Percentiles rank a stretch among this genome's conserved stretches.
phyloP scores from a whole-genome alignment of 495 filamentous ascomycete species.

The Xylaria sp. region DNA sequence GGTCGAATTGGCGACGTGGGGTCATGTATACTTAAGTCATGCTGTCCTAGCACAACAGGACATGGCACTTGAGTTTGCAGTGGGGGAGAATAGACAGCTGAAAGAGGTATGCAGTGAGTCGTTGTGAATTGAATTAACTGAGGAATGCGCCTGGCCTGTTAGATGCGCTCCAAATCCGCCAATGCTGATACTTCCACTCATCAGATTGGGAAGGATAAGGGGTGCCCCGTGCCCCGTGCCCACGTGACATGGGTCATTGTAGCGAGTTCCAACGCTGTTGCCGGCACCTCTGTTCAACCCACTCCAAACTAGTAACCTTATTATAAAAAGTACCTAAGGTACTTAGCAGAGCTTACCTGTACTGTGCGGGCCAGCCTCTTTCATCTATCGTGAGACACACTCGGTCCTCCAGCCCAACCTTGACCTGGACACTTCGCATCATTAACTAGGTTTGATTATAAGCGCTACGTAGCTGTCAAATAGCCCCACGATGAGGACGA shows the following conservation, averaged over 20 bases:
- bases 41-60: slow-evolving; percentile 28
- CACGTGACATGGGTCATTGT: slow-evolving; percentile 17
- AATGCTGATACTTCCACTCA: slow-evolving; percentile 19
- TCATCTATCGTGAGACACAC: background rate
- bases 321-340: no score
- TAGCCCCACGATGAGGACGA: background rate
- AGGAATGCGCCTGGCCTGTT: slow-evolving; percentile 22
- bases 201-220: slow-evolving; percentile 21
- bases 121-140: slow-evolving; percentile 8
- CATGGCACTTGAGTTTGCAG: slow-evolving; percentile 20
- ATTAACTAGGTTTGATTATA: background rate
- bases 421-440: background rate
- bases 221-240: slow-evolving; percentile 15
- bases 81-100: background rate
- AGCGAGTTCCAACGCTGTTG: background rate
- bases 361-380: slow-evolving; percentile 1
- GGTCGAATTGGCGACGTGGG: background rate
- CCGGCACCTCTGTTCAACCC: background rate
- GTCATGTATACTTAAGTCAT: no score
- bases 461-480: background rate
- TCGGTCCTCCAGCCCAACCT: background rate
- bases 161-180: slow-evolving; percentile 6
- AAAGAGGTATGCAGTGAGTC: background rate
- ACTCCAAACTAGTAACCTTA: no score
- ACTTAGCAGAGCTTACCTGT: background rate